A percentile compares a stretch with the other conserved stretches of the same genome.
These are phyloP conservation scores for Iberis amara DNA, from an alignment of 441 rosid genomes.

Conservation along the genomic window DNA sequence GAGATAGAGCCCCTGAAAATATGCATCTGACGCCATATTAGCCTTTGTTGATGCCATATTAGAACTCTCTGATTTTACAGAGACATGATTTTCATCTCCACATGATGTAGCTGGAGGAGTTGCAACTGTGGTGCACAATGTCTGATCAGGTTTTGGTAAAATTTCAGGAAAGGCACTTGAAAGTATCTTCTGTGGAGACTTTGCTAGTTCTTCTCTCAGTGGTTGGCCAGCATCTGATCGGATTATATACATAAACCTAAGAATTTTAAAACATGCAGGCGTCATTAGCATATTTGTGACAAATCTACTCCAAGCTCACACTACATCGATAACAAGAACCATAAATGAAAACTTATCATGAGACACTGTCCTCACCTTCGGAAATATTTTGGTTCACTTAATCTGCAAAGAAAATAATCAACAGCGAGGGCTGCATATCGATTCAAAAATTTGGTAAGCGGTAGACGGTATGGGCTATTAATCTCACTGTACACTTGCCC, in stretches of 20 bases:
- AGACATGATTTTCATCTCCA: slow-evolving; percentile 60
- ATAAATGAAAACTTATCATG: slow-evolving; percentile 5
- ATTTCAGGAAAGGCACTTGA: slow-evolving; percentile 84
- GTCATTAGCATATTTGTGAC: slow-evolving; percentile 17
- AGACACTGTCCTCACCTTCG: slow-evolving; percentile 63
- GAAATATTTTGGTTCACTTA: slow-evolving; percentile 91
- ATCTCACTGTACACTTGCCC: slow-evolving; percentile 96
- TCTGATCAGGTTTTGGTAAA: slow-evolving; percentile 44
- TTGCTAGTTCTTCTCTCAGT: slow-evolving; percentile 93
- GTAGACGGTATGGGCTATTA: slow-evolving; percentile 98
- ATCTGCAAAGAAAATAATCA: slow-evolving; percentile 93
- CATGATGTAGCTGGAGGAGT: slow-evolving; percentile 56
- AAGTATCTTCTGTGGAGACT: slow-evolving; percentile 88
- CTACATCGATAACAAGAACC: slow-evolving; percentile 14
- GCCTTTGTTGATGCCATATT: slow-evolving; percentile 40
- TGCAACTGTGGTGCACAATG: slow-evolving; percentile 31
- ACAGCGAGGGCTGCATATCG: slow-evolving; percentile 89
- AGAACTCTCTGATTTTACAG: slow-evolving; percentile 52
- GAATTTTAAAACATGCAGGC: slow-evolving; percentile 10
- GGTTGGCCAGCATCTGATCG: slow-evolving; percentile 96
- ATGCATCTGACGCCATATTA: slow-evolving; percentile 59
- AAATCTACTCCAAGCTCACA: slow-evolving; percentile 20
- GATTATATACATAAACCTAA: slow-evolving; percentile 96
- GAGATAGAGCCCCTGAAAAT: slow-evolving; percentile 96
- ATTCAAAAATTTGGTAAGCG: slow-evolving; percentile 89